phyloP scores from a whole-genome alignment of 2,329 filamentous ascomycete genomes.

The Passalora sequoiae region DNA sequence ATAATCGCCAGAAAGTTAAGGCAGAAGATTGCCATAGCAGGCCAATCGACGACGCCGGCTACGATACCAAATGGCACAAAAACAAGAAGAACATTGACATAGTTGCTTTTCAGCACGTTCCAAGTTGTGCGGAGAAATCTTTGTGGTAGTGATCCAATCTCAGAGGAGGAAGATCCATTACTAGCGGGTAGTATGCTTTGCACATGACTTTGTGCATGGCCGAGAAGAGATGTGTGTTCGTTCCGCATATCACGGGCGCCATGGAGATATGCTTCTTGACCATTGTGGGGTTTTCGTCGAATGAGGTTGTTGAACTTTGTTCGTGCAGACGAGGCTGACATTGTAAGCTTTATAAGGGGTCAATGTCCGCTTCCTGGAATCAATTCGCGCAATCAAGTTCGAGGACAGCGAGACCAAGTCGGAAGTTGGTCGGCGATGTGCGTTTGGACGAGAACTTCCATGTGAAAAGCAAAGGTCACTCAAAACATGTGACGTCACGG shows the following conservation, averaged over 20 bases:
- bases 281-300: neutral
- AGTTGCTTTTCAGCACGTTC: constrained; percentile 41
- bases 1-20: constrained; percentile 78
- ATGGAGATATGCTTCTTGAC: neutral
- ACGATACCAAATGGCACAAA: constrained; percentile 68
- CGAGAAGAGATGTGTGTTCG: constrained; percentile 4
- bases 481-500: too few relatives aligned
- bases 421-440: too few relatives aligned
- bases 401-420: too few relatives aligned
- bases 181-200: neutral
- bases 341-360: too few relatives aligned
- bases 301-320: neutral
- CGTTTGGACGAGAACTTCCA: too few relatives aligned
- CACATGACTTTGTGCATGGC: neutral
- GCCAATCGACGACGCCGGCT: constrained; percentile 58
- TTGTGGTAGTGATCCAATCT: constrained; percentile 3
- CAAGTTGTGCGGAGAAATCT: constrained; percentile 6
- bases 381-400: too few relatives aligned
- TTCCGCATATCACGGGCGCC: neutral
- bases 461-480: too few relatives aligned
- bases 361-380: too few relatives aligned
- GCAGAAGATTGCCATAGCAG: constrained; percentile 62
- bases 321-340: neutral
- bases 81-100: constrained; percentile 65
- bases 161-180: neutral